Evolutionary conservation across 2,329 filamentous ascomycete species (phyloP), one percentile per base, ranked within the genome.

Genomic region (Incumbomyces delicatus): DNA sequence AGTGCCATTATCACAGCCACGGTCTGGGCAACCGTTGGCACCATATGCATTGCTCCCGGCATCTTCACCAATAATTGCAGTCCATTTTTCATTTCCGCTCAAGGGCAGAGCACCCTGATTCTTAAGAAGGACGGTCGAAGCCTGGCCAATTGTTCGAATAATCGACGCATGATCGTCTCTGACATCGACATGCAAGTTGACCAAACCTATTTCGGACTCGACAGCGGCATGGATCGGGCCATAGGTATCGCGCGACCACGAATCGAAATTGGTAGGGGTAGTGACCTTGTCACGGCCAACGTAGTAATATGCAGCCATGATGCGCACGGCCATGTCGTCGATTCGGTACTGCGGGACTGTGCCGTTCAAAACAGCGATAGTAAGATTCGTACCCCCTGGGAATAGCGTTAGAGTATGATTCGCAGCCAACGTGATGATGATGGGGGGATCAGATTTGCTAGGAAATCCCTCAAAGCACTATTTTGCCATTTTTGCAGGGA

Each of bases 281-380:
- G 67, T 62, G 53, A 63, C 58, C 35, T 62, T 22, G 32, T 55
- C 50, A 44, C 77, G 75, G 48, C 75, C 77, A 41, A 82, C 77
- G 56, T 76, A 77, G 63, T 78, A 83, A 62, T 76, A 82, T 2
- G 76, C 77, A 43, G 79, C 72, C 66, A 82, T 76, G 60, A 82
- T 94, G 57, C 92, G 81, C 65, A 87, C 83, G 4, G 80, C 86
- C 83, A 95, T 94, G 61, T 96, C 92, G 57, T 95, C 89, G 8
- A 96, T 63, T 42, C 90, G 79, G 76, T 85, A 94, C 56, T 85
- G 79, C 1, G 90, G 87, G 29, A 96, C 70, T 1, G 88, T 95
- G 31, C 89, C 89, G 60, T 96, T 95, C 56, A 94, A 66, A 5
- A 95, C 81, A 1, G 86, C 86, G 40, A 94, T 70, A 1, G 90